A percentile compares a stretch with the other conserved stretches of the same genome.
These are phyloP conservation scores for Lactifluus piperatus DNA, from an alignment of 768 basidiomycete species.

Conservation along the genomic window DNA sequence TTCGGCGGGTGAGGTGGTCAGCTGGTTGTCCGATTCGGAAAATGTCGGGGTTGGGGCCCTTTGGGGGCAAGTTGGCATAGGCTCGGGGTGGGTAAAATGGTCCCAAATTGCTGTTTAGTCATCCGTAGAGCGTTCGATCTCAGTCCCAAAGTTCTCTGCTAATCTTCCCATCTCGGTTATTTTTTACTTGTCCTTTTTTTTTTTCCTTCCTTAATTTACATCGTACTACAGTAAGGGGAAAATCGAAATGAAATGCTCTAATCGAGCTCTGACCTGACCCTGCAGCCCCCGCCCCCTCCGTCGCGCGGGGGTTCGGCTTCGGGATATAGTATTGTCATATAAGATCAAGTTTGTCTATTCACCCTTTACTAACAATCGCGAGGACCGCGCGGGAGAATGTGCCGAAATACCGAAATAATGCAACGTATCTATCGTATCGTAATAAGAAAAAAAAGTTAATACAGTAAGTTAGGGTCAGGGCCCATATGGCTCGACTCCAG, in stretches of 20 bases:
- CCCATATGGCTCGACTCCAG: background rate
- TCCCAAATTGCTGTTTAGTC: background rate
- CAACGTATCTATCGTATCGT: background rate
- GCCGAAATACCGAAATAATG: conserved; percentile 1
- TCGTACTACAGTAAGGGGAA: background rate
- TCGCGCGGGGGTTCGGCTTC: conserved; percentile 1
- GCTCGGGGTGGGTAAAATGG: no score
- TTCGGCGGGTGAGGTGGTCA: background rate
- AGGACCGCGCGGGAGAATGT: background rate
- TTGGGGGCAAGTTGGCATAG: no score
- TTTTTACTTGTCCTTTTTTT: background rate
- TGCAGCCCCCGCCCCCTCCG: background rate
- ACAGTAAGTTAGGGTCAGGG: background rate
- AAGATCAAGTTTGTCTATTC: background rate
- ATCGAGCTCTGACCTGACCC: background rate
- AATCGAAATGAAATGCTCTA: background rate
- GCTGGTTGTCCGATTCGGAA: background rate
- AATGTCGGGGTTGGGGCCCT: background rate
- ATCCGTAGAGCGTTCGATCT: background rate
- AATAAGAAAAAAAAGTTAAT: background rate
- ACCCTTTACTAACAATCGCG: background rate
- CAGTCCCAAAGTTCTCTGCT: background rate
- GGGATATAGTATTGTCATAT: background rate
- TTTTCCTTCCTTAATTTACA: background rate
- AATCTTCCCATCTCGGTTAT: background rate